These are phyloP conservation scores for Cymbidium sinense DNA, from an alignment of 106 monocot genomes.

Conservation along the genomic window DNA sequence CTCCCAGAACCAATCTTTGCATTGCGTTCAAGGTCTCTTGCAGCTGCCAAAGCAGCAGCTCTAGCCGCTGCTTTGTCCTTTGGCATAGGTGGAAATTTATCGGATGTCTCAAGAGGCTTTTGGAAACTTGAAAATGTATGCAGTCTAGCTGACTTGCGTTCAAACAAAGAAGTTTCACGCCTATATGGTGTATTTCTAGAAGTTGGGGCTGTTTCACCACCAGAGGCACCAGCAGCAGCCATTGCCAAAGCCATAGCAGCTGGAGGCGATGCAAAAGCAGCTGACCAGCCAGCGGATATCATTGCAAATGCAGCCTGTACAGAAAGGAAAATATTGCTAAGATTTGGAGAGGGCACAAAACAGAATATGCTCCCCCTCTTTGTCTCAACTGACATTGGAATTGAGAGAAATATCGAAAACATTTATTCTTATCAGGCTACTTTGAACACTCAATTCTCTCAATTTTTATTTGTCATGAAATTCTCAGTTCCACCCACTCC, in stretches of 20 bases:
- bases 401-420: too few species aligned
- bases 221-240: conserved; percentile 92
- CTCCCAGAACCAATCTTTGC: conserved; percentile 87
- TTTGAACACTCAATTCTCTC: too few species aligned
- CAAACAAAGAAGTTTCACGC: conserved; percentile 68
- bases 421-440: too few species aligned
- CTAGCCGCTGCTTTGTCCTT: conserved; percentile 88
- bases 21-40: conserved; percentile 76
- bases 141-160: conserved; percentile 50
- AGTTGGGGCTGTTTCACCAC: conserved; percentile 66
- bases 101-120: conserved; percentile 51
- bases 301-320: conserved; percentile 86
- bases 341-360: not conserved
- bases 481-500: too few species aligned
- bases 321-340: conserved; percentile 18
- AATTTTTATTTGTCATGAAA: too few species aligned
- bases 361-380: not conserved
- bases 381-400: too few species aligned
- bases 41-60: conserved; percentile 90
- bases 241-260: conserved; percentile 98
- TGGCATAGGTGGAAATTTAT: conserved; percentile 37
- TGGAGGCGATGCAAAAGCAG: conserved; percentile 99
- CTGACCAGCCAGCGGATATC: conserved; percentile 95
- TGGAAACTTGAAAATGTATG: conserved; percentile 82
- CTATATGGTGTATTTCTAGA: conserved; percentile 33